Base-by-base conservation (phyloP, 345 rosid genomes). In the Turnera subulata region DNA sequence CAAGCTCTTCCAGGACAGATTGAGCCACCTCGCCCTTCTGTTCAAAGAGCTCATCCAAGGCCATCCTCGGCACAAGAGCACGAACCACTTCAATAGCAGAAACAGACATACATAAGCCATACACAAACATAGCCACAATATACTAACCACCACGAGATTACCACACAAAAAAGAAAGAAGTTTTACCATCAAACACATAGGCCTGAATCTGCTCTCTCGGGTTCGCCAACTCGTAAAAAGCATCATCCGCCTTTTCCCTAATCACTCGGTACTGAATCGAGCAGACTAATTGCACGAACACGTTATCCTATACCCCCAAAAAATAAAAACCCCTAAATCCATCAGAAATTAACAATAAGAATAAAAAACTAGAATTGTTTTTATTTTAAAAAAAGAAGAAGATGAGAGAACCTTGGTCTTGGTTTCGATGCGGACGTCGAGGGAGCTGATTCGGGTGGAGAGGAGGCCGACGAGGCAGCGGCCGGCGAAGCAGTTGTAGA, bases 21-120 rank as follows among this genome's bases (percentile, higher is more conserved):
- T 75, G 84, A 42, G 99, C 99, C 33, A 94, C 96, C 73, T 94
- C 99, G 11, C 96, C 92, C 77, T 94, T 93, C 67, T 94, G 99
- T 58, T 94, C 97, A 69, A 90, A 94, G 40, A 94, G 89, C 59
- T 85, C 95, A 59, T 90, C 97, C 62, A 94, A 65, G 6, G 77
- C 70, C 86, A 94, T 85, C 76, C 90, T 74, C 2, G 97, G 99
- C 51, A 90, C 97, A 54, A 82, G 54, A 78, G 97, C 99, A 61
- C 99, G 88, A 56, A 90, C 99, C 75, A 90, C 99, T 93, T 21
- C 42, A 20, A 20, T 21, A 54, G 65, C 60, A 43, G 15, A 19
- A 46, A 59, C 7, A 47, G n/a, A 48, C 0, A 39, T 29, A 39
- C 10, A 0, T 10, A 13, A 14, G 23, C 18, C 20, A 40, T 23